Base-by-base conservation (phyloP, 73 alveolate species). In the Blepharisma stoltei region DNA sequence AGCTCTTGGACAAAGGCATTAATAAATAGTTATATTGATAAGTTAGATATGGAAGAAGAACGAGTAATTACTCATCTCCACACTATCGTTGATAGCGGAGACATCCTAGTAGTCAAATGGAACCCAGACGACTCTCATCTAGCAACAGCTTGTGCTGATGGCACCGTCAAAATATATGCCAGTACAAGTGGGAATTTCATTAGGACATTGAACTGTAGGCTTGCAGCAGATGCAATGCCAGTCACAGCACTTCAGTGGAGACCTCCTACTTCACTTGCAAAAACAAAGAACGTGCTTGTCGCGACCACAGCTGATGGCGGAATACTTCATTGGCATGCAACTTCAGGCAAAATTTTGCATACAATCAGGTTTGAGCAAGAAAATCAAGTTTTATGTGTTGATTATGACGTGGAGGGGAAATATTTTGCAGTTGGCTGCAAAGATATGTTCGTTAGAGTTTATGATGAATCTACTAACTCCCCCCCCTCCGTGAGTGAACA, bases 201-300 rank as follows among this genome's bases (percentile, higher is more conserved):
- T 25, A n/a, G 45, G 18, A 25, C 73, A 8, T 25, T 60, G 38
- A n/a, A 60, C 73, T 60, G 37, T 2, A 8, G 11, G 2, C 38
- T 8, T 14, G 73, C 46, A 25, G 73, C 46, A 20, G 73, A 60
- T 3, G 38, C 48, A 14, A 49, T 82, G 82, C 97, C 95, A 43
- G 78, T 85, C 50, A 90, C 93, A 6, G 76, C 95, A 14, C 55
- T 93, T 7, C 89, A 90, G 80, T 93, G 98, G 97, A 82, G 94
- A 43, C 98, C 98, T 18, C 38, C 80, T 21, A 25, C 87, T n/a
- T 45, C 80, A 14, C 73, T 41, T 9, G 77, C 25, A 38, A 53
- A 78, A 14, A 54, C 86, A 5, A 75, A 46, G 67, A 77, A 83
- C 48, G 81, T 85, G 6, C 55, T 89, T 7, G 81, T 85, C 1